These are phyloP conservation scores for Stemphylium beticola DNA, from an alignment of 2,329 filamentous ascomycete genomes.

Conservation along the genomic window DNA sequence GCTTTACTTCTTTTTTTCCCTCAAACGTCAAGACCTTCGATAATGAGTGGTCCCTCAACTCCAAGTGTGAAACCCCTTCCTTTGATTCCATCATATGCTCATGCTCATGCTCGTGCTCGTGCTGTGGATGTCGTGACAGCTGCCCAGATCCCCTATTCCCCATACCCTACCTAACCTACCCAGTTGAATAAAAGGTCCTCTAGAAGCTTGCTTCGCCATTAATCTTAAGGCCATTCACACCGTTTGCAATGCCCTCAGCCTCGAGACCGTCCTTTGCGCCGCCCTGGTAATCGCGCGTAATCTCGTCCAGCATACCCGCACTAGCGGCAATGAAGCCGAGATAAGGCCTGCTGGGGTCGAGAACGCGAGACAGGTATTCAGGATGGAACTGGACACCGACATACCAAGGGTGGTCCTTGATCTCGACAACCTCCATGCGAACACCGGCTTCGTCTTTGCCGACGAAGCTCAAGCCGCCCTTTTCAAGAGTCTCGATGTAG, in stretches of 20 bases:
- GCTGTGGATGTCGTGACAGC: neutral
- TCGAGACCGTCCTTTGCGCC: constrained; percentile 17
- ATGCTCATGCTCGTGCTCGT: neutral
- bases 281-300: constrained; percentile 44
- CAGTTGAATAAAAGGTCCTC: neutral
- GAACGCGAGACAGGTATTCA: constrained; percentile 79
- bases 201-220: constrained; percentile 27
- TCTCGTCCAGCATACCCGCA: constrained; percentile 66
- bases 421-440: constrained; percentile 82
- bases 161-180: neutral
- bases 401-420: constrained; percentile 83
- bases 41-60: neutral
- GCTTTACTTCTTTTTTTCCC: no score
- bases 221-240: constrained; percentile 28
- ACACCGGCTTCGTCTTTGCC: constrained; percentile 80
- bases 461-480: constrained; percentile 74
- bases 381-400: constrained; percentile 90
- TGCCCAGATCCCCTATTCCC: neutral
- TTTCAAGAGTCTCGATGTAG: constrained; percentile 71
- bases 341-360: constrained; percentile 76
- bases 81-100: neutral
- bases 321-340: constrained; percentile 84
- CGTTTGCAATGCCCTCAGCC: constrained; percentile 33
- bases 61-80: neutral
- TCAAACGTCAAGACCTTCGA: neutral